These are phyloP conservation scores for Malassezia furfur DNA, from an alignment of 1,284 basidiomycete genomes.

Conservation along the genomic window DNA sequence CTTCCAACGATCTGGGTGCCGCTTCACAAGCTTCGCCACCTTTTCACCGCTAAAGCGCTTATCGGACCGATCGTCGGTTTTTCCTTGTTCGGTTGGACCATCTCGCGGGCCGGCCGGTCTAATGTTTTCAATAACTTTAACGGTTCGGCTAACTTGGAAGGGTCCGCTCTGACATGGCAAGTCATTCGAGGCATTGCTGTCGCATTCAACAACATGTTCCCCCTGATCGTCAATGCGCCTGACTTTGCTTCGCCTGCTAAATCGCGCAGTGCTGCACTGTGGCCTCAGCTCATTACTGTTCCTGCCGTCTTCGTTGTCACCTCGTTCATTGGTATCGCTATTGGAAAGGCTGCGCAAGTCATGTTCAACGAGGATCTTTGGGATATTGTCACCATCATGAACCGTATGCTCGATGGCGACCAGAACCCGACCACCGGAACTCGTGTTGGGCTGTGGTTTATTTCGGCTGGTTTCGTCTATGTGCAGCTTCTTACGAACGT, in stretches of 20 bases:
- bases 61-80: constrained; percentile 5
- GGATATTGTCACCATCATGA: constrained; percentile 44
- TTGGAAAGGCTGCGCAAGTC: constrained; percentile 50
- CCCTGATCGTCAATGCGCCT: constrained; percentile 32
- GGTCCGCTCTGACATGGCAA: background rate
- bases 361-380: constrained; percentile 4
- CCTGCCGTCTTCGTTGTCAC: constrained; percentile 68
- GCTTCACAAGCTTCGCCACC: constrained; percentile 68
- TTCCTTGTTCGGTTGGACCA: constrained; percentile 1
- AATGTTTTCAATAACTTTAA: background rate
- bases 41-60: constrained; percentile 52
- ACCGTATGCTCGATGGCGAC: constrained; percentile 61
- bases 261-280: constrained; percentile 20
- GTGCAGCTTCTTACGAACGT: constrained; percentile 58
- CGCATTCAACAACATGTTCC: constrained; percentile 11
- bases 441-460: constrained; percentile 57
- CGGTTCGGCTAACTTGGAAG: background rate
- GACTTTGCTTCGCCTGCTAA: constrained; percentile 34
- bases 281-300: constrained; percentile 51
- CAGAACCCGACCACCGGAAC: constrained; percentile 53
- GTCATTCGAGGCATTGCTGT: constrained; percentile 1
- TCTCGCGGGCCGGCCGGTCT: background rate
- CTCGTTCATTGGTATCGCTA: constrained; percentile 72
- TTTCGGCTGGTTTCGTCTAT: constrained; percentile 60
- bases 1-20: constrained; percentile 71